Conservation (phyloP, 768 basidiomycete species). For the Auriscalpium vulgare region DNA sequence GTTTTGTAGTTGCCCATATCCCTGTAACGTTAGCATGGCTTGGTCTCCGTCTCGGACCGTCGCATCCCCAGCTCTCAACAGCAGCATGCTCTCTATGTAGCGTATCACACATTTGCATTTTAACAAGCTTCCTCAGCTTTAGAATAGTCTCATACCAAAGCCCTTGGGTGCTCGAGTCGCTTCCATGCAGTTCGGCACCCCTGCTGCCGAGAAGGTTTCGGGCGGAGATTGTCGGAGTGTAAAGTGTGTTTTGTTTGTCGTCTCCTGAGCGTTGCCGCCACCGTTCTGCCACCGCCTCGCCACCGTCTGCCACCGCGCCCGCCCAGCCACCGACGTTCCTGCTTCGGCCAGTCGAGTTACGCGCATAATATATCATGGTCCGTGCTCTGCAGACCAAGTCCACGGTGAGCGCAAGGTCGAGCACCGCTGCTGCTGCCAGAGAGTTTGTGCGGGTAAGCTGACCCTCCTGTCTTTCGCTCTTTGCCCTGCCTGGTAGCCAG, state of each 20-base stretch:
- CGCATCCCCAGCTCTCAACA: not conserved
- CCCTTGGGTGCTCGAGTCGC: too few relatives aligned
- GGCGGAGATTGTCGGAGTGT: conserved; percentile 10
- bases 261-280: conserved; percentile 12
- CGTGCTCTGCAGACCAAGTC: conserved; percentile 17
- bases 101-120: not conserved
- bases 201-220: too few relatives aligned
- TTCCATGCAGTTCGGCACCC: too few relatives aligned
- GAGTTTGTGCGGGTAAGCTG: conserved; percentile 3
- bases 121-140: too few relatives aligned
- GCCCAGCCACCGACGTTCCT: conserved; percentile 11
- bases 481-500: conserved; percentile 7
- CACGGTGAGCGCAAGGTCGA: conserved; percentile 25
- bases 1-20: conserved; percentile 24
- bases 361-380: conserved; percentile 15
- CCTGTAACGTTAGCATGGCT: not conserved
- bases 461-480: conserved; percentile 18
- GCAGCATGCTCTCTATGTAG: not conserved
- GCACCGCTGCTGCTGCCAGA: conserved; percentile 10
- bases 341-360: conserved; percentile 4
- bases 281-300: conserved; percentile 13
- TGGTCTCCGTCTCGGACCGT: not conserved
- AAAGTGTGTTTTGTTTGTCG: not conserved
- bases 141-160: too few relatives aligned
- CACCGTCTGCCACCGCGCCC: conserved; percentile 13